Percentiles rank a stretch among this genome's conserved stretches.
phyloP scores from a whole-genome alignment of 768 basidiomycete genomes.

The Daedalea quercina region DNA sequence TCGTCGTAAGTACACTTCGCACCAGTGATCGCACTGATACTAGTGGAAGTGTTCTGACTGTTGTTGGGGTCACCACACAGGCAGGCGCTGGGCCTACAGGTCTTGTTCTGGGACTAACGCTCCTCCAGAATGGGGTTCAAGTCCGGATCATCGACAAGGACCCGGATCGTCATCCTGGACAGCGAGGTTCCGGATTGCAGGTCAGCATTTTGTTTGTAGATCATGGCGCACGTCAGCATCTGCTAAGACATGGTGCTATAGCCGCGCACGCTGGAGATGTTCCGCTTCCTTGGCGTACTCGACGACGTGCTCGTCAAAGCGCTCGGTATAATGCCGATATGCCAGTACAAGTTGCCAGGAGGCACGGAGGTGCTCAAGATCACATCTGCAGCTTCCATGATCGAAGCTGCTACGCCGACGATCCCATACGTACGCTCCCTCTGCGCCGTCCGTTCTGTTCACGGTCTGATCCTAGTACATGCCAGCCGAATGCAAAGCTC shows the following conservation, averaged over 20 bases:
- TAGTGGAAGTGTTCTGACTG: neutral
- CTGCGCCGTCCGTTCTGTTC: neutral
- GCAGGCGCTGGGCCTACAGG: neutral
- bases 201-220: neutral
- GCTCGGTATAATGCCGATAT: neutral
- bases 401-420: slow-evolving; percentile 5
- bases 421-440: slow-evolving; percentile 10
- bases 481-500: neutral
- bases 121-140: neutral
- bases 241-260: neutral
- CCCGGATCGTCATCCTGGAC: neutral
- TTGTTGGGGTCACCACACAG: neutral
- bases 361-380: slow-evolving; percentile 4
- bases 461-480: neutral
- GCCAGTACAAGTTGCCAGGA: slow-evolving; percentile 13
- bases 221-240: neutral
- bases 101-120: neutral
- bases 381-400: neutral
- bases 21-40: no score
- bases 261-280: slow-evolving; percentile 16
- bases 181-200: neutral
- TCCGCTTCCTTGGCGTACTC: slow-evolving; percentile 12
- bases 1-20: no score
- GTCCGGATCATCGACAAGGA: neutral
- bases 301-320: slow-evolving; percentile 6